phyloP scores from a whole-genome alignment of 768 basidiomycete species.

The Lactarius hatsudake region DNA sequence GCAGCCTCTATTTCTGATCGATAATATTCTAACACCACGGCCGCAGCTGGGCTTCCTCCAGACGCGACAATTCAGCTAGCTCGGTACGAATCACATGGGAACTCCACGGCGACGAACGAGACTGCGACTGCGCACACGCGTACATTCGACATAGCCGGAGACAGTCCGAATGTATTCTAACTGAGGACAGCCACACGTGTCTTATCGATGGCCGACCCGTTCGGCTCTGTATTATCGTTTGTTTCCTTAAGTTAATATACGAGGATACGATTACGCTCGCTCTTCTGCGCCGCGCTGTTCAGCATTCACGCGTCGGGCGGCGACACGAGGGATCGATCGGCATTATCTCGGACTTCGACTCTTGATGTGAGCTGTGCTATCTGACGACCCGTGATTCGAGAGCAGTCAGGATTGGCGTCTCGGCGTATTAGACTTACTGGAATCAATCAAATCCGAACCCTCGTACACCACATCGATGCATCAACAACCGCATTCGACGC shows the following conservation, averaged over 20 bases:
- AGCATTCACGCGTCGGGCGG: conserved; percentile 70
- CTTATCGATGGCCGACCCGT: conserved; percentile 62
- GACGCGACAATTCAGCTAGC: conserved; percentile 91
- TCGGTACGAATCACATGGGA: conserved; percentile 76
- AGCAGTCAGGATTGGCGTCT: conserved; percentile 81
- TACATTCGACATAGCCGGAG: conserved; percentile 84
- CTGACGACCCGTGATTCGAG: conserved; percentile 61
- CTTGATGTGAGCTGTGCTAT: conserved; percentile 53
- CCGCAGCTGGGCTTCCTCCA: conserved; percentile 52
- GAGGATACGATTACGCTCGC: conserved; percentile 37
- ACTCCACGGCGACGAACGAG: conserved; percentile 87
- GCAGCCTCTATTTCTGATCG: background rate
- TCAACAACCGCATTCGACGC: conserved; percentile 43
- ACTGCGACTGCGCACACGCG: conserved; percentile 88
- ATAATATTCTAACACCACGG: background rate
- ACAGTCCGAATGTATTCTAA: conserved; percentile 67
- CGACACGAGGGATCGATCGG: conserved; percentile 79
- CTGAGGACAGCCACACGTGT: conserved; percentile 72
- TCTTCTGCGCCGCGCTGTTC: conserved; percentile 66
- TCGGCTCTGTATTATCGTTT: conserved; percentile 38
- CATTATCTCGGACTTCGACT: conserved; percentile 84
- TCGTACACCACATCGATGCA: conserved; percentile 73
- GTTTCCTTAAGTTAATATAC: background rate
- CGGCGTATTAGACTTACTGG: conserved; percentile 51
- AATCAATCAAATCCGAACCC: conserved; percentile 90